These are phyloP conservation scores for Pseudomonodictys pantanalensis DNA, from an alignment of 495 filamentous ascomycete genomes.

Conservation along the genomic window DNA sequence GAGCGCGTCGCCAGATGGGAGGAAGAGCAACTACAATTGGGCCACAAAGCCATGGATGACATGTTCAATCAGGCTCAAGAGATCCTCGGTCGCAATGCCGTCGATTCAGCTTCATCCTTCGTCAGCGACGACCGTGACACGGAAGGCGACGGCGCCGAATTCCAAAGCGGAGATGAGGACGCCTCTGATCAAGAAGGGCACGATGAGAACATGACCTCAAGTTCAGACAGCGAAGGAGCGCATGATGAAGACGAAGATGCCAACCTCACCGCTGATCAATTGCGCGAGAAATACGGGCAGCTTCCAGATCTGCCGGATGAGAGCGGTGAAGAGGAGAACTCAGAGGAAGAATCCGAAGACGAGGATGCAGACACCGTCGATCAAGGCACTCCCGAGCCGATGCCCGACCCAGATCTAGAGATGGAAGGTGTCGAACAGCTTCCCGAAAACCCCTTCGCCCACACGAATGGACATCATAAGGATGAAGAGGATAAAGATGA, in stretches of 20 bases:
- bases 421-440: conserved; percentile 22
- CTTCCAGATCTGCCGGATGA: conserved; percentile 33
- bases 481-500: conserved; percentile 34
- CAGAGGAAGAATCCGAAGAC: conserved; percentile 62
- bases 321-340: conserved; percentile 62
- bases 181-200: conserved; percentile 43
- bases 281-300: conserved; percentile 30
- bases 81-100: conserved; percentile 22
- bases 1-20: conserved; percentile 74
- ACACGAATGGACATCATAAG: conserved; percentile 18
- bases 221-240: conserved; percentile 29
- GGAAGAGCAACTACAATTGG: conserved; percentile 74
- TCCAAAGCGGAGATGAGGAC: not conserved
- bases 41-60: conserved; percentile 78
- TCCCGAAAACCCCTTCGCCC: conserved; percentile 14
- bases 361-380: conserved; percentile 50
- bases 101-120: conserved; percentile 38
- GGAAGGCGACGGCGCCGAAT: conserved; percentile 25
- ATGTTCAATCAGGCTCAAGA: conserved; percentile 61
- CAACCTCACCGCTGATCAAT: conserved; percentile 24
- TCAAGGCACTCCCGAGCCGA: conserved; percentile 22
- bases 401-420: conserved; percentile 21
- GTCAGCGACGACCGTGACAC: conserved; percentile 37
- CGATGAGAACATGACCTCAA: conserved; percentile 37
- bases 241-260: conserved; percentile 32